Evolutionary conservation across 805 yeast genomes (phyloP), one percentile per base, ranked within the genome.

Genomic region (Phaffomyces opuntiae): DNA sequence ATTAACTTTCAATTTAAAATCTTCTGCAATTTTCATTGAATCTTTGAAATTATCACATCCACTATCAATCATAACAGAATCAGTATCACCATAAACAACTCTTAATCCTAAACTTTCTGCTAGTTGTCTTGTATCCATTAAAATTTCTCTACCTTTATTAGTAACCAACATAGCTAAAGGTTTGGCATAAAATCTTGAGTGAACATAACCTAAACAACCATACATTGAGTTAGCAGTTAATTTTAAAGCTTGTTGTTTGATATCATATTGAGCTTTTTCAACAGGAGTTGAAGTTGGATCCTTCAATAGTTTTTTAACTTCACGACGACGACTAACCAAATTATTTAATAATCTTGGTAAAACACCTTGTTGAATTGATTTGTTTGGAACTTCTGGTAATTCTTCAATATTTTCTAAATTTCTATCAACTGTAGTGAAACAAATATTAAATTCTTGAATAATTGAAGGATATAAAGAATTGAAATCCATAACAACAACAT

Each of bases 181-280:
- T 59, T 87, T 84, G 12, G 99, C 99, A 60, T 90, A 91, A 64
- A 93, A 93, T 58, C 99, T 77, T 21, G 97, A 88, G 56, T 84
- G 77, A 7, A 84, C 85, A 63, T 82, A 90, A 54, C 99, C 99
- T 56, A 93, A 75, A 76, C 98, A 93, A 61, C 99, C 99, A 68
- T 93, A 93, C 97, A 93, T 91, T n/a, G 99, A 93, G 66, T 93
- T 93, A 27, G 99, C 99, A 3, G 99, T 95, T 61, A 93, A 73
- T 63, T 93, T 93, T 62, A 93, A 76, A 0, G 99, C 98, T 63
- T 85, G 95, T 65, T 93, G 99, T 60, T 90, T 87, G 60, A 90
- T 89, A 63, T 93, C 98, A 72, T 84, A 88, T 60, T 91, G 96
- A 0, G 87, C 83, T 46, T 67, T 78, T 60, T 87, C 89, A 44